These are phyloP conservation scores for Pulicaria dysenterica DNA, from an alignment of 129 eudicot species.

Conservation along the genomic window DNA sequence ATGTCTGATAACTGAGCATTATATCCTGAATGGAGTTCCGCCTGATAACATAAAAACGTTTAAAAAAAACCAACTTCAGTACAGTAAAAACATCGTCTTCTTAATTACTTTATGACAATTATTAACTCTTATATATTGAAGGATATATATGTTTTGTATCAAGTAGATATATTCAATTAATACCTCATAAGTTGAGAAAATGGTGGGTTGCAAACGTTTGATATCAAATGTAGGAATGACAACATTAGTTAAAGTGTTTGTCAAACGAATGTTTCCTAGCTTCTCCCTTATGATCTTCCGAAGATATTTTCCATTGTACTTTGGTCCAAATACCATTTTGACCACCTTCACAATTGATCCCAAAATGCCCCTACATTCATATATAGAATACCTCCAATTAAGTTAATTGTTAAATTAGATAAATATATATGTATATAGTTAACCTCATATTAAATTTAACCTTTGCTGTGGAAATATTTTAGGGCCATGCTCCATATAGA, in stretches of 20 bases:
- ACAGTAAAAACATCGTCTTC: not conserved
- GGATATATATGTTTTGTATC: not conserved
- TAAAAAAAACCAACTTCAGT: not conserved
- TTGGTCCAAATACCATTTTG: conserved; percentile 38
- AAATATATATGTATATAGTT: not conserved
- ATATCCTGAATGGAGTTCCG: conserved; percentile 22
- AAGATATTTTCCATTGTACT: conserved; percentile 60
- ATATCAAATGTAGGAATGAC: conserved; percentile 76
- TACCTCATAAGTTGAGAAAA: conserved; percentile 66
- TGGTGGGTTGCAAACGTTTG: conserved; percentile 50
- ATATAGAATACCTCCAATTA: too few relatives aligned
- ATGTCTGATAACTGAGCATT: conserved; percentile 58
- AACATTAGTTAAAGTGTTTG: conserved; percentile 53
- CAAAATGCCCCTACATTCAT: conserved; percentile 28
- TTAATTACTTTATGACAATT: too few relatives aligned
- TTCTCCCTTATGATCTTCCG: conserved; percentile 34
- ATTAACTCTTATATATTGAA: too few relatives aligned
- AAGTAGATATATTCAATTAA: not conserved
- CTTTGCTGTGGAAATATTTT: conserved; percentile 55
- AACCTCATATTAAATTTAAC: not conserved
- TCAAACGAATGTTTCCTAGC: conserved; percentile 44
- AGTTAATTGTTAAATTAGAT: not conserved
- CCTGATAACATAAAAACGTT: conserved; percentile 22
- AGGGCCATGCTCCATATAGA: conserved; percentile 56
- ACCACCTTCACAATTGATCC: conserved; percentile 22